A percentile compares a stretch with the other conserved stretches of the same genome.
Evolutionary conservation across 305 asterid genomes (phyloP).

Genomic region (Lippia alba): DNA sequence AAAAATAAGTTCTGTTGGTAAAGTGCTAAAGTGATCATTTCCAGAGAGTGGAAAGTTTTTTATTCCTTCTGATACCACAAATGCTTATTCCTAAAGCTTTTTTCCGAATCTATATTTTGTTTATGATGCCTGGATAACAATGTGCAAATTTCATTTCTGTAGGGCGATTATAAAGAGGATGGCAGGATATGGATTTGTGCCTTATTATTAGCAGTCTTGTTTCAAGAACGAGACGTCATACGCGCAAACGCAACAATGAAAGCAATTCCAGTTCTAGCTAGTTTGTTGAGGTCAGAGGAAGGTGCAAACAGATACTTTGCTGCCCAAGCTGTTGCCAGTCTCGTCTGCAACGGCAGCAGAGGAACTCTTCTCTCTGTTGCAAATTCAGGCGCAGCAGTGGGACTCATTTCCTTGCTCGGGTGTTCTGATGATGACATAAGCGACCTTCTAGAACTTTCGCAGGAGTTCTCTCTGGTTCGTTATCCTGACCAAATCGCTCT

Average conservation of each 20-base stretch:
- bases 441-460: conserved; percentile 86
- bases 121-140: conserved; percentile 10
- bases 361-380: conserved; percentile 99
- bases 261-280: conserved; percentile 85
- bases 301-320: conserved; percentile 91
- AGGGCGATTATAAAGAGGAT: conserved; percentile 92
- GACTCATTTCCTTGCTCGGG: conserved; percentile 92
- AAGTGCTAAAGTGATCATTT: no score
- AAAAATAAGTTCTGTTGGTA: no score
- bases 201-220: conserved; percentile 75
- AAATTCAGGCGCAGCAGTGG: conserved; percentile 93
- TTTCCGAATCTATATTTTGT: conserved; percentile 11
- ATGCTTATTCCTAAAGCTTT: not conserved
- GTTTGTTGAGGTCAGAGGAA: conserved; percentile 87
- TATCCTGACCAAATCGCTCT: conserved; percentile 98
- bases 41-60: no score
- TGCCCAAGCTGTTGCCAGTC: conserved; percentile 94
- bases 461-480: conserved; percentile 79
- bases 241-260: conserved; percentile 88
- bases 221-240: conserved; percentile 89
- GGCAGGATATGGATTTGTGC: conserved; percentile 90
- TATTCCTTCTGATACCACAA: no score
- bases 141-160: conserved; percentile 28
- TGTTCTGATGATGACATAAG: conserved; percentile 85
- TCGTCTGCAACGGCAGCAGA: conserved; percentile 98